phyloP scores from a whole-genome alignment of 208 protist species.

The Balamuthia mandrillaris region DNA sequence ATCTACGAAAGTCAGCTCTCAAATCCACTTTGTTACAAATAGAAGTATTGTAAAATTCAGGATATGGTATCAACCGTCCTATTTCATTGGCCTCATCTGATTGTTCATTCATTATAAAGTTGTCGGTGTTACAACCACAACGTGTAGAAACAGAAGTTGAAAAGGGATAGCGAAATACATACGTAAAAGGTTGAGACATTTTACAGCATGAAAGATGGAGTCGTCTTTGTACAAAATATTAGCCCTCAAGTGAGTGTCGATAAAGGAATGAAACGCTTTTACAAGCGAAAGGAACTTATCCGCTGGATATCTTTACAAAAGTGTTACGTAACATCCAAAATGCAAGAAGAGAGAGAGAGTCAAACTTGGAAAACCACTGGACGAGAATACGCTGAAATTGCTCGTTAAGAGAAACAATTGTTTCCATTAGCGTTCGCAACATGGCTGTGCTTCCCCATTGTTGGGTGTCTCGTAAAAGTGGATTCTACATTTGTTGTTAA shows the following conservation, averaged over 20 bases:
- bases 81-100: neutral
- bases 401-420: neutral
- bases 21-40: constrained; percentile 59
- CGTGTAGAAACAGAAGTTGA: neutral
- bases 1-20: constrained; percentile 57
- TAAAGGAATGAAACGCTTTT: neutral
- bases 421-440: neutral
- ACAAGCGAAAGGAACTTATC: neutral
- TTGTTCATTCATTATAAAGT: no score
- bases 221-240: neutral
- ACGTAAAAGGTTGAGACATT: no score
- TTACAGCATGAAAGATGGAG: neutral
- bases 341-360: neutral
- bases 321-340: neutral
- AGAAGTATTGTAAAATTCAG: constrained; percentile 61
- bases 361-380: constrained; percentile 12
- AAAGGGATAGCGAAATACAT: neutral
- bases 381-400: neutral
- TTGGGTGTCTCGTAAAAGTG: neutral
- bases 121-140: neutral
- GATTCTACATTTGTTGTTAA: no score
- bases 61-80: neutral
- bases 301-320: neutral
- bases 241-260: neutral
- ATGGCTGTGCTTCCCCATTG: neutral